A percentile compares a stretch with the other conserved stretches of the same genome.
Evolutionary conservation across 345 rosid species (phyloP).

Genomic region (Rhodamnia argentea): DNA sequence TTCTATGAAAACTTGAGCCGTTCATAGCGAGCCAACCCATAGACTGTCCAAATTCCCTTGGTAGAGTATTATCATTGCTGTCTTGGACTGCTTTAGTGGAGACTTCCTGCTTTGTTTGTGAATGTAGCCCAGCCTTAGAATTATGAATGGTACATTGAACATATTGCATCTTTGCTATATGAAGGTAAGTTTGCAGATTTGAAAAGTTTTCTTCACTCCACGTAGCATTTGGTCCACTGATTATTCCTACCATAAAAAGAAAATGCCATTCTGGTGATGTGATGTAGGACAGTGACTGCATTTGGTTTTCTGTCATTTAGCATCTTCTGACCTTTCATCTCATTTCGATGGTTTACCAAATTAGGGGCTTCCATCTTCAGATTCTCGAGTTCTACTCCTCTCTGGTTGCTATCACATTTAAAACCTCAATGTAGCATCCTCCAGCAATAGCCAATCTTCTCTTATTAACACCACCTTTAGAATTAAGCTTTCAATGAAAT

Average conservation of each 20-base stretch:
- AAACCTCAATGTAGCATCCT: not conserved
- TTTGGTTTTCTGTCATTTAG: not conserved
- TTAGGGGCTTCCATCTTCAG: not conserved
- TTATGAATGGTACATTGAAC: not conserved
- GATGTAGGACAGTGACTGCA: not conserved
- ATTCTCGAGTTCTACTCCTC: not conserved
- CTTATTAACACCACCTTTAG: not conserved
- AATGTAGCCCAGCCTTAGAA: not conserved
- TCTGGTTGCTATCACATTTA: not conserved
- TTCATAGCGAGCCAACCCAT: not conserved
- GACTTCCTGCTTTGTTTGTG: not conserved
- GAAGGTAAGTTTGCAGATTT: not conserved
- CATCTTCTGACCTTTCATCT: not conserved
- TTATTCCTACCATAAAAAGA: not conserved
- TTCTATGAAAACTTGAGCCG: not conserved
- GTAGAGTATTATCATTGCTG: not conserved
- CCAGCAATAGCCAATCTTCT: not conserved
- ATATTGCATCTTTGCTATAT: not conserved
- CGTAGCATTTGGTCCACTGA: not conserved
- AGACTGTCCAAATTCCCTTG: not conserved
- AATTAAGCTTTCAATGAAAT: not conserved
- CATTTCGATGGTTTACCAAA: not conserved
- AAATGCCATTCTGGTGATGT: not conserved
- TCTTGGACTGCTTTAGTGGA: not conserved
- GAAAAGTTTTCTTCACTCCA: not conserved